Base-by-base conservation (phyloP, 2,329 filamentous ascomycete species). In the Aspergillus sp. region DNA sequence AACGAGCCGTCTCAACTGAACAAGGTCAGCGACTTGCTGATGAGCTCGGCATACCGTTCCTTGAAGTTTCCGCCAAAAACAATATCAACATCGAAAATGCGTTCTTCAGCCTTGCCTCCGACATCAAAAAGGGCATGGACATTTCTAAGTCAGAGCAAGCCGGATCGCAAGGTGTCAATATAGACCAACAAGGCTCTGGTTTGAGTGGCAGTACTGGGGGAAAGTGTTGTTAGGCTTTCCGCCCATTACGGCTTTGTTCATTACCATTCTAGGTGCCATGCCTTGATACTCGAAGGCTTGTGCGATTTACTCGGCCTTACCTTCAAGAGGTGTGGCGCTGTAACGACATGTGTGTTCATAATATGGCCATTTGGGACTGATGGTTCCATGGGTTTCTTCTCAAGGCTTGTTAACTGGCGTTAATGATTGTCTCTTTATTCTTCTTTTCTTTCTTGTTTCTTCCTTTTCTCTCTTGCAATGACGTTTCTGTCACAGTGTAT, bases 51-150 rank as follows among this genome's bases (percentile, higher is more conserved):
- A 95, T 98, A 57, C 91, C 93, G 17, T 98, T 98, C 79, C 86
- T 98, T 68, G 93, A 98, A 71, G 93, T 98, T 53, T 95, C 89
- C 15, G 93, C 93, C 56, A 98, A 98, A 81, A 91, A 88, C 77
- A 97, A 97, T 77, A 96, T 95, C 82, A 98, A 98, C 74, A 94
- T 98, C 64, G 93, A 98, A 73, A 90, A 96, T 77, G 93, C 93
- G 15, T 98, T 98, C 70, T 97, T 94, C 77, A 90, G 81, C 68
- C 82, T 98, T 60, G 93, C 93, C 13, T 82, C 86, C 56, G 91
- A 97, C 67, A 97, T 98, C 78, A 98, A 98, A 84, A 95, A 95
- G 80, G 84, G 96, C 70, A 93, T 96, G 72, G 91, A 97, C 70
- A 94, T 85, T 55, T 82, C 84, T 58, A 89, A 91, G 77, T 82